A percentile compares a stretch with the other conserved stretches of the same genome.
Conservation (phyloP, 345 rosid genomes). For the Lagerstroemia speciosa region DNA sequence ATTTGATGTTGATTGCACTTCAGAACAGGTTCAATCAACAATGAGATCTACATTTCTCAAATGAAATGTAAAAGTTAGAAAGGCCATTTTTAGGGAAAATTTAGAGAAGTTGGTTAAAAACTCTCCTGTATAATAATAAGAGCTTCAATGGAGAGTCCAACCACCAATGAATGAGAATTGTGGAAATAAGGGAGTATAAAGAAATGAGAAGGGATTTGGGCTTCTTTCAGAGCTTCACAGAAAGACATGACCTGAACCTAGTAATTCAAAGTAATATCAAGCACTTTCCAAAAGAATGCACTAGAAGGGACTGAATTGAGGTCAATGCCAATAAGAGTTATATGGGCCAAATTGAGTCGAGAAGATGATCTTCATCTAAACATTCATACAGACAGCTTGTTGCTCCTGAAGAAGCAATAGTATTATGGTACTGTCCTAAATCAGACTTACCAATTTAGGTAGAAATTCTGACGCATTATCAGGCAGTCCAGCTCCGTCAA, state of each 20-base stretch:
- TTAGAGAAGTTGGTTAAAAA: too few relatives aligned
- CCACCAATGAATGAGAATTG: background rate
- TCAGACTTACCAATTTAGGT: constrained; percentile 50
- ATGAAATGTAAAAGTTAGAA: background rate
- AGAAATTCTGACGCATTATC: constrained; percentile 69
- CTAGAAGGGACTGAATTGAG: background rate
- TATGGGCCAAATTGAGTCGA: background rate
- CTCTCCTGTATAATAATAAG: too few relatives aligned
- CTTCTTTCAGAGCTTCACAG: too few relatives aligned
- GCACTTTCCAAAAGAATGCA: background rate
- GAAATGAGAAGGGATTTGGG: too few relatives aligned
- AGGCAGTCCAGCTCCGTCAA: constrained; percentile 94
- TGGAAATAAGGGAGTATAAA: background rate
- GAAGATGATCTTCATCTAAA: background rate
- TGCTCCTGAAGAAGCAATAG: background rate
- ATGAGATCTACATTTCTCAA: background rate
- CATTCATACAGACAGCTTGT: background rate
- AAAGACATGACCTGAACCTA: too few relatives aligned
- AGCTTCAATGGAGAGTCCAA: background rate
- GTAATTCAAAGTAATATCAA: too few relatives aligned
- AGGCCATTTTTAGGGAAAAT: background rate
- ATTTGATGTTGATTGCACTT: background rate
- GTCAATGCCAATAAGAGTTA: background rate
- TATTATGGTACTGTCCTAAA: background rate
- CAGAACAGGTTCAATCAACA: background rate